A percentile compares a stretch with the other conserved stretches of the same genome.
These are phyloP conservation scores for Fusarium buxicola DNA, from an alignment of 2,329 filamentous ascomycete genomes.

Conservation along the genomic window DNA sequence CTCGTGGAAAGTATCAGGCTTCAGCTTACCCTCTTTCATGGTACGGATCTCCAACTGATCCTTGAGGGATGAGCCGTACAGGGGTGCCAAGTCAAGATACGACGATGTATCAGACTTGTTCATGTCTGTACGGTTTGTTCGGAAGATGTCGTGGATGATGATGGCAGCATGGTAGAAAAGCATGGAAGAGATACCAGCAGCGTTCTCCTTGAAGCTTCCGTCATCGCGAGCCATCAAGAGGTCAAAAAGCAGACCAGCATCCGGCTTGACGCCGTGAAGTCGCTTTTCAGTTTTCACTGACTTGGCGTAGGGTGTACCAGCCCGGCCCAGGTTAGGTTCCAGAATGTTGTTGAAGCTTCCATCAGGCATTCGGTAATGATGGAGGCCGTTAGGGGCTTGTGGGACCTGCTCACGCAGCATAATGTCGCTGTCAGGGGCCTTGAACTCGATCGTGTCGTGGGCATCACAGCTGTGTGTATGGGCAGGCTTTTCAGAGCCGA, in stretches of 20 bases:
- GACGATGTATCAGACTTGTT: conserved; percentile 76
- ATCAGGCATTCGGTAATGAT: conserved; percentile 54
- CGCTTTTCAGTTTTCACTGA: conserved; percentile 69
- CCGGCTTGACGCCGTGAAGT: conserved; percentile 70
- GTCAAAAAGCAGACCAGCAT: conserved; percentile 75
- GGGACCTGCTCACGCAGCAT: conserved; percentile 53
- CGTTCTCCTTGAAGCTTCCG: conserved; percentile 68
- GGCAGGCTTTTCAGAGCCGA: conserved; percentile 47
- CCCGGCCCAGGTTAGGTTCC: conserved; percentile 71
- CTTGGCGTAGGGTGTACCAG: conserved; percentile 75
- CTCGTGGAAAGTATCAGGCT: conserved; percentile 77
- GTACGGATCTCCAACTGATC: conserved; percentile 74
- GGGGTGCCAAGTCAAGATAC: conserved; percentile 78
- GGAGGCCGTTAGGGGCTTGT: conserved; percentile 51
- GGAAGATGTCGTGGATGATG: conserved; percentile 54
- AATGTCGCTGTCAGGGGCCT: conserved; percentile 53
- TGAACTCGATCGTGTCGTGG: conserved; percentile 54
- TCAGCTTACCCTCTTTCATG: conserved; percentile 74
- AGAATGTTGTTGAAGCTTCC: conserved; percentile 66
- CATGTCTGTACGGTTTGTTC: conserved; percentile 66
- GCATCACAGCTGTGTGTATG: conserved; percentile 49
- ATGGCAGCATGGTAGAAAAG: conserved; percentile 81
- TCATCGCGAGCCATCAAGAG: conserved; percentile 70
- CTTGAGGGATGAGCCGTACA: conserved; percentile 75
- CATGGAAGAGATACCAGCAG: conserved; percentile 78